A percentile compares a stretch with the other conserved stretches of the same genome.
Conservation (phyloP, 2,329 filamentous ascomycete species). For the Monascus ruber region DNA sequence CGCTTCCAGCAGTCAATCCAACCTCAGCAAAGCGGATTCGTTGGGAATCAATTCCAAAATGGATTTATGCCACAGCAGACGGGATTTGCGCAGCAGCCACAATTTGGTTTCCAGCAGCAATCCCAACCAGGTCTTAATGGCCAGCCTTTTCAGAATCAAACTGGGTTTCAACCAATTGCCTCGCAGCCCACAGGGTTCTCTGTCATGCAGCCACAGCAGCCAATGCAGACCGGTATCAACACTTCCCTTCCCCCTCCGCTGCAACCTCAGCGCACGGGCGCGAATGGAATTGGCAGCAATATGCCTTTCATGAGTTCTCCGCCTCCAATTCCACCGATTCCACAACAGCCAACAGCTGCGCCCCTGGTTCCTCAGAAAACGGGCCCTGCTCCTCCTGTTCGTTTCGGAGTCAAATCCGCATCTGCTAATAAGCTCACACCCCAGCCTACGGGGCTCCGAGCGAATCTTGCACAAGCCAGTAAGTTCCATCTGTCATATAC, state of each 20-base stretch:
- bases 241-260: slow-evolving; percentile 42
- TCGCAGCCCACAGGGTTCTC: slow-evolving; percentile 45
- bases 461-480: slow-evolving; percentile 92
- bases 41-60: slow-evolving; percentile 29
- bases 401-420: slow-evolving; percentile 68
- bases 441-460: slow-evolving; percentile 78
- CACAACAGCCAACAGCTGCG: slow-evolving; percentile 46
- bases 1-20: slow-evolving; percentile 50
- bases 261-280: slow-evolving; percentile 40
- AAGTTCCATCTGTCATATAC: slow-evolving; percentile 40
- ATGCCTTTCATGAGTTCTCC: slow-evolving; percentile 39
- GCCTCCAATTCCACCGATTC: slow-evolving; percentile 45
- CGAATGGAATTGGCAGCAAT: slow-evolving; percentile 37
- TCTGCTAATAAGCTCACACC: slow-evolving; percentile 65
- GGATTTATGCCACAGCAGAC: slow-evolving; percentile 36
- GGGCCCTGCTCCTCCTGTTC: slow-evolving; percentile 73
- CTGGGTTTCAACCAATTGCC: slow-evolving; percentile 31
- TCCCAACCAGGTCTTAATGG: slow-evolving; percentile 16
- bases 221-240: slow-evolving; percentile 37
- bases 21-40: slow-evolving; percentile 55
- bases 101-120: slow-evolving; percentile 35
- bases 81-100: slow-evolving; percentile 29
- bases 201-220: slow-evolving; percentile 37
- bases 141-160: slow-evolving; percentile 40
- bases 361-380: slow-evolving; percentile 68